Conservation (phyloP, 495 filamentous ascomycete species). For the Opeltia flavorubescens region DNA sequence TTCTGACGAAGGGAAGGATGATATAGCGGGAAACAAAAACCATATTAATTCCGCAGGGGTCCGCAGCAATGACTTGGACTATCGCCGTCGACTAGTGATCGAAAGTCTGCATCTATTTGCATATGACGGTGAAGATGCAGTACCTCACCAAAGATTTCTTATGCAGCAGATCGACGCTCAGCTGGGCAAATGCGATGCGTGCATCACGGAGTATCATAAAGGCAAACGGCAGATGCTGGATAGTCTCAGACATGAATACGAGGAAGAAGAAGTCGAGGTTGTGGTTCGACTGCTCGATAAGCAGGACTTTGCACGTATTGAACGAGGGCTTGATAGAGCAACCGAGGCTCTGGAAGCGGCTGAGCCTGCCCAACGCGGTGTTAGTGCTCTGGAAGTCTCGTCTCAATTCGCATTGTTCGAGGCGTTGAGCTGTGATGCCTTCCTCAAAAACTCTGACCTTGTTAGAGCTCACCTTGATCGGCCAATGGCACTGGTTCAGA, state of each 20-base stretch:
- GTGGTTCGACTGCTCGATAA: constrained; percentile 42
- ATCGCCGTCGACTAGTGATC: constrained; percentile 42
- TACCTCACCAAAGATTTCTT: constrained; percentile 44
- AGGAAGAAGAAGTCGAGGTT: constrained; percentile 45
- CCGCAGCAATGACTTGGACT: constrained; percentile 31
- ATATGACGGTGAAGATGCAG: constrained; percentile 46
- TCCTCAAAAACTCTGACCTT: constrained; percentile 37
- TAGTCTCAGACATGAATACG: constrained; percentile 41
- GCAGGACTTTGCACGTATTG: constrained; percentile 49
- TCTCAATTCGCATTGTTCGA: constrained; percentile 50
- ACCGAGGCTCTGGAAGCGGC: constrained; percentile 32
- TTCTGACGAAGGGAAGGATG: background rate
- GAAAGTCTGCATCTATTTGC: constrained; percentile 54
- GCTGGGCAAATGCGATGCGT: constrained; percentile 61
- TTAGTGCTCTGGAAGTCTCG: constrained; percentile 32
- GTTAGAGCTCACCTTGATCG: constrained; percentile 51
- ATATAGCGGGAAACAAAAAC: background rate
- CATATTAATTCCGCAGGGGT: background rate
- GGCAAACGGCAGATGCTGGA: constrained; percentile 48
- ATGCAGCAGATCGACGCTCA: constrained; percentile 35
- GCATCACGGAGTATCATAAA: constrained; percentile 68
- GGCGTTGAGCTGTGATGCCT: constrained; percentile 45
- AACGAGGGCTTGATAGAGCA: constrained; percentile 36
- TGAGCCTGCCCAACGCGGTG: constrained; percentile 31
- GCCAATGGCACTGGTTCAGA: constrained; percentile 65